Percentiles rank a stretch among this genome's conserved stretches.
Conservation (phyloP, 306 rosid species). For the Lablab purpureus region DNA sequence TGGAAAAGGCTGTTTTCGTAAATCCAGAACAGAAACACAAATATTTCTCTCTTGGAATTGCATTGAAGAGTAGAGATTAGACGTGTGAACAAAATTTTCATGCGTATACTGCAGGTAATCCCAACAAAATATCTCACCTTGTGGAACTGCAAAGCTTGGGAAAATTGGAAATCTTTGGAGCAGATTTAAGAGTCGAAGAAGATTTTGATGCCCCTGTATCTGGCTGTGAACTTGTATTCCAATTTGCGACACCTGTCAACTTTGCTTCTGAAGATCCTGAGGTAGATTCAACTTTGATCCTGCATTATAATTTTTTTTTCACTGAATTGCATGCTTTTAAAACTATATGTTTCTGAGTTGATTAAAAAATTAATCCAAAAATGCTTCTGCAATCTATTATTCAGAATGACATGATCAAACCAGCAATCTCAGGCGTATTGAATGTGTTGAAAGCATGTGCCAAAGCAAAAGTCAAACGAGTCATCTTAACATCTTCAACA, state of each 20-base stretch:
- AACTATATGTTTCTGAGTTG: background rate
- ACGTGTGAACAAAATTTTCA: background rate
- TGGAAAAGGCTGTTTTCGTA: too few species aligned
- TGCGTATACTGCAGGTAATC: conserved; percentile 49
- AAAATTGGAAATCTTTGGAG: conserved; percentile 56
- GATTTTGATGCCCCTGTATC: conserved; percentile 66
- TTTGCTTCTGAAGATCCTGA: conserved; percentile 75
- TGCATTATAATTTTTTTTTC: background rate
- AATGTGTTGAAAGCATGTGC: conserved; percentile 68
- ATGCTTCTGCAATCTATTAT: background rate
- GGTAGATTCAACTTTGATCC: conserved; percentile 46
- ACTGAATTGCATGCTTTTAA: background rate
- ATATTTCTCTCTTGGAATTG: too few species aligned
- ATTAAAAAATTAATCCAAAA: background rate
- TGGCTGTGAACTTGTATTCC: conserved; percentile 73
- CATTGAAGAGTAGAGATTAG: background rate
- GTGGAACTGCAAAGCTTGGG: conserved; percentile 57
- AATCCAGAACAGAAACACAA: too few species aligned
- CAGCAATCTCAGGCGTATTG: conserved; percentile 63
- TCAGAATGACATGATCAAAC: conserved; percentile 82
- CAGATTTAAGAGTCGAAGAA: conserved; percentile 64
- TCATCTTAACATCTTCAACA: conserved; percentile 74
- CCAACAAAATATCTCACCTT: conserved; percentile 64
- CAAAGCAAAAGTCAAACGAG: conserved; percentile 65
- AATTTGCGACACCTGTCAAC: conserved; percentile 69